A percentile compares a stretch with the other conserved stretches of the same genome.
These are phyloP conservation scores for Pichia sp. DNA, from an alignment of 1,139 yeast genomes.

Conservation along the genomic window DNA sequence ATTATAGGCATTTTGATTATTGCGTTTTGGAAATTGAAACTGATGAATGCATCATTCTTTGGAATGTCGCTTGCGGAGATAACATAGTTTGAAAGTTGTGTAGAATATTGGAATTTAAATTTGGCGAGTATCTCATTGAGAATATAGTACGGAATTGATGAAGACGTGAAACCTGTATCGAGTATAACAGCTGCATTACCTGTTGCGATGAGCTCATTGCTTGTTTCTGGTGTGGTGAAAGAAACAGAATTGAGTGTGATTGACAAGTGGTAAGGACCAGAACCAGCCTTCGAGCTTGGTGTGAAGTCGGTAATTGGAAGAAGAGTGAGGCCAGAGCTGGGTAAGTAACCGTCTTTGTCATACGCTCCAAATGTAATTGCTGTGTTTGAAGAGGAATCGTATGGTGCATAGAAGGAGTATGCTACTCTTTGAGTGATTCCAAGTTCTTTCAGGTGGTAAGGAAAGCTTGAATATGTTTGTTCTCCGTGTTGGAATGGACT, in stretches of 20 bases:
- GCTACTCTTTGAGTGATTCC: slow-evolving; percentile 43
- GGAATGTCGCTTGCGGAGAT: slow-evolving; percentile 24
- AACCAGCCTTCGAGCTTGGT: slow-evolving; percentile 22
- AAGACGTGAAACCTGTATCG: slow-evolving; percentile 57
- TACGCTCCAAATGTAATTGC: slow-evolving; percentile 44
- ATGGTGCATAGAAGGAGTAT: slow-evolving; percentile 43
- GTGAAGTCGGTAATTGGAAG: slow-evolving; percentile 25
- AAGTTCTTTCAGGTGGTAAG: slow-evolving; percentile 39
- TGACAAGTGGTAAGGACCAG: slow-evolving; percentile 29
- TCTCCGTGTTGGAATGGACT: slow-evolving; percentile 24
- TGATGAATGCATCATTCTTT: slow-evolving; percentile 29
- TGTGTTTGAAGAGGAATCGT: slow-evolving; percentile 16
- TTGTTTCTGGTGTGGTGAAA: background rate
- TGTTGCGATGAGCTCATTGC: slow-evolving; percentile 25
- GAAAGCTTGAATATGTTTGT: slow-evolving; percentile 42
- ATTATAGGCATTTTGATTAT: slow-evolving; percentile 41
- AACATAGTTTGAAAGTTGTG: slow-evolving; percentile 27
- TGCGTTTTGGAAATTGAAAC: slow-evolving; percentile 41
- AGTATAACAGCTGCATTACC: slow-evolving; percentile 37
- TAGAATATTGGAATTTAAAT: slow-evolving; percentile 34
- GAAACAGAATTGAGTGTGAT: slow-evolving; percentile 31
- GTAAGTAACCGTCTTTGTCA: slow-evolving; percentile 30
- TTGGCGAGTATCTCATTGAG: slow-evolving; percentile 32
- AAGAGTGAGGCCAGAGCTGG: slow-evolving; percentile 30
- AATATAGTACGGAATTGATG: slow-evolving; percentile 39